Evolutionary conservation across 352 stramenopile species (phyloP).

Genomic region (Pythium diclinum): DNA sequence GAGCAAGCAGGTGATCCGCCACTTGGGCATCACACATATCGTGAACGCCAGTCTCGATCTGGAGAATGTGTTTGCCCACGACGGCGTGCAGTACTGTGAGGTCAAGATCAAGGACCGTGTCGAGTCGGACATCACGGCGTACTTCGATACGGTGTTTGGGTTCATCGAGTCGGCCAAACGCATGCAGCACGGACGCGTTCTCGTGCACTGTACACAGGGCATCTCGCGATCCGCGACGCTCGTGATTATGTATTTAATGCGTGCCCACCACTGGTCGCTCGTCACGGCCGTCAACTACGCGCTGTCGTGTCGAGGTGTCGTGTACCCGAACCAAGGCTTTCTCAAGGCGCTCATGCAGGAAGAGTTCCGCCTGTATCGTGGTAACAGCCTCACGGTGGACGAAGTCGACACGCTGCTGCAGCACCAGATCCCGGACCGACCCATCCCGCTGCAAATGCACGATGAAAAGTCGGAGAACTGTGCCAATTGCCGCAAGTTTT

Average conservation of each 20-base stretch:
- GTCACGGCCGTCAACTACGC: conserved; percentile 81
- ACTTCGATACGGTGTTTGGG: conserved; percentile 62
- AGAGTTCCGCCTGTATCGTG: conserved; percentile 75
- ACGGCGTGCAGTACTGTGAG: conserved; percentile 68
- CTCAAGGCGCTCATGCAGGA: conserved; percentile 70
- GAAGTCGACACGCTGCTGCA: conserved; percentile 75
- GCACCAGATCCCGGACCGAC: conserved; percentile 69
- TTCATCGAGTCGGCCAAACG: conserved; percentile 84
- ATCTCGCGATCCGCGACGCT: conserved; percentile 81
- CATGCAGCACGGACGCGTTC: conserved; percentile 66
- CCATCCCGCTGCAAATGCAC: conserved; percentile 61
- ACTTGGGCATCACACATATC: conserved; percentile 83
- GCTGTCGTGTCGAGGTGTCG: conserved; percentile 67
- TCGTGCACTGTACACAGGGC: conserved; percentile 84
- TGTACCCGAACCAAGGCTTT: conserved; percentile 85
- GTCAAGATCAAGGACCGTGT: conserved; percentile 81
- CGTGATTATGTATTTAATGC: conserved; percentile 88
- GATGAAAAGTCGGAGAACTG: conserved; percentile 66
- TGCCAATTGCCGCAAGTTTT: conserved; percentile 68
- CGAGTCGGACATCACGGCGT: conserved; percentile 64
- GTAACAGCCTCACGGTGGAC: conserved; percentile 63
- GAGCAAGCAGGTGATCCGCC: conserved; percentile 63
- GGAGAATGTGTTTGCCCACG: conserved; percentile 67
- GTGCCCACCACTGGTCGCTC: conserved; percentile 76
- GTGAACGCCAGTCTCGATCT: conserved; percentile 81